phyloP scores from a whole-genome alignment of 2,329 filamentous ascomycete genomes.

The Didymella segeticola region DNA sequence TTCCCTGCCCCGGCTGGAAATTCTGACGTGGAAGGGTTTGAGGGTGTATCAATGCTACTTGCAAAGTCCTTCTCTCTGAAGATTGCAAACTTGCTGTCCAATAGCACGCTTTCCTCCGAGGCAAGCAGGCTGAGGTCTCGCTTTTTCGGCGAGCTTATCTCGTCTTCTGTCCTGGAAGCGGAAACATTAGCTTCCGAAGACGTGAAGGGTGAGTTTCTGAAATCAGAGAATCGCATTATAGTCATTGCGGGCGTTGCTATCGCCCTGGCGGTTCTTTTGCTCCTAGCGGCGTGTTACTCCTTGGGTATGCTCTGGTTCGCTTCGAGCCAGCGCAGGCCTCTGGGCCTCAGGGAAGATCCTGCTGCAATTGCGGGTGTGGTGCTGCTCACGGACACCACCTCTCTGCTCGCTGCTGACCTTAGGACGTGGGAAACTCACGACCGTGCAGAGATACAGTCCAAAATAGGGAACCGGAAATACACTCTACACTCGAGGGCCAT shows the following conservation, averaged over 20 bases:
- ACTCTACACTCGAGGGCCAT: no score
- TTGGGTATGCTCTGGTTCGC: constrained; percentile 10
- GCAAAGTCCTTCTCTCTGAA: constrained; percentile 14
- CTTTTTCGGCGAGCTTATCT: constrained; percentile 25
- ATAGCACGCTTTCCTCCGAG: constrained; percentile 6
- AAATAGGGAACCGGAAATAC: no score
- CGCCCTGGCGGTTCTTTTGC: constrained; percentile 21
- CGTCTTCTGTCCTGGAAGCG: constrained; percentile 12
- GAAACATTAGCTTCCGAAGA: background rate
- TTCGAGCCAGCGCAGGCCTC: constrained; percentile 7
- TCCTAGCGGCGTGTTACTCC: constrained; percentile 11
- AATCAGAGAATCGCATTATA: constrained; percentile 19
- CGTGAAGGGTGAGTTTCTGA: background rate
- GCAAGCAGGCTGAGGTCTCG: constrained; percentile 17
- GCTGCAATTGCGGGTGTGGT: constrained; percentile 3
- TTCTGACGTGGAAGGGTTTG: background rate
- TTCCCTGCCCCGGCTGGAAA: background rate
- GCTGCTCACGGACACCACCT: no score
- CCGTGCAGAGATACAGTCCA: no score
- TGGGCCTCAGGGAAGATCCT: constrained; percentile 19
- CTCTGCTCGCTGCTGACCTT: no score
- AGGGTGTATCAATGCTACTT: constrained; percentile 14
- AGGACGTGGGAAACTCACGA: no score
- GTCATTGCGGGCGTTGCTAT: constrained; percentile 22
- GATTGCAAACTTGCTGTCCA: constrained; percentile 5